Percentiles rank a stretch among this genome's conserved stretches.
Evolutionary conservation across 306 rosid species (phyloP).

Genomic region (Astragalus glycyphyllos): DNA sequence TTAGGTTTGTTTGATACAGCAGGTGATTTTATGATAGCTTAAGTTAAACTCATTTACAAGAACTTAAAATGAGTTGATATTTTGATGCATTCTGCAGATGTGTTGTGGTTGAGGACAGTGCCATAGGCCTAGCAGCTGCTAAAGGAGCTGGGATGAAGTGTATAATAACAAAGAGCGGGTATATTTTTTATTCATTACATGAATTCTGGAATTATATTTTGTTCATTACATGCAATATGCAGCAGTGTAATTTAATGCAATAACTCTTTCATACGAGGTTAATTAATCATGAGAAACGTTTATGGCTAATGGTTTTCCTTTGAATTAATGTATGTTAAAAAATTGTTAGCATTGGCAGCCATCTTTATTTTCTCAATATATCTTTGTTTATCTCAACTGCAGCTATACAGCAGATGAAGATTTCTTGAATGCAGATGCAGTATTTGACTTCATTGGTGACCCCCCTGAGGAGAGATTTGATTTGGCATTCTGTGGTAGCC

Average conservation of each 20-base stretch:
- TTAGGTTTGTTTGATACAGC: conserved; percentile 34
- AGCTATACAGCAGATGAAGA: conserved; percentile 94
- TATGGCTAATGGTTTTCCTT: conserved; percentile 15
- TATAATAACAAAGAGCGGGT: conserved; percentile 93
- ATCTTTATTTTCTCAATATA: neutral
- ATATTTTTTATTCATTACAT: conserved; percentile 12
- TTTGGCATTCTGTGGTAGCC: conserved; percentile 85
- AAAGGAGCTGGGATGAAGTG: conserved; percentile 96
- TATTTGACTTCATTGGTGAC: conserved; percentile 91
- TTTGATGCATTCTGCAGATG: conserved; percentile 56
- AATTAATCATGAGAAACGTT: neutral
- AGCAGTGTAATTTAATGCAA: too few relatives aligned
- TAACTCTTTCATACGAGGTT: neutral
- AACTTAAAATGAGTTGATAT: conserved; percentile 12
- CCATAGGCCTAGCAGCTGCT: conserved; percentile 97
- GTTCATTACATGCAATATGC: too few relatives aligned
- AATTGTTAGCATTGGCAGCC: neutral
- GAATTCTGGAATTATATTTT: too few relatives aligned
- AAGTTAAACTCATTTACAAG: conserved; percentile 27
- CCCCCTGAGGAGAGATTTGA: conserved; percentile 94
- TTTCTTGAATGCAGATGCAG: conserved; percentile 85
- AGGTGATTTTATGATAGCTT: conserved; percentile 17
- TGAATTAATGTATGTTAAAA: conserved; percentile 15
- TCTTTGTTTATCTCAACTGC: conserved; percentile 39
- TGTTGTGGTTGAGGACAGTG: conserved; percentile 95